Evolutionary conservation across 2,329 filamentous ascomycete genomes (phyloP).

Genomic region (Exophiala sp.): DNA sequence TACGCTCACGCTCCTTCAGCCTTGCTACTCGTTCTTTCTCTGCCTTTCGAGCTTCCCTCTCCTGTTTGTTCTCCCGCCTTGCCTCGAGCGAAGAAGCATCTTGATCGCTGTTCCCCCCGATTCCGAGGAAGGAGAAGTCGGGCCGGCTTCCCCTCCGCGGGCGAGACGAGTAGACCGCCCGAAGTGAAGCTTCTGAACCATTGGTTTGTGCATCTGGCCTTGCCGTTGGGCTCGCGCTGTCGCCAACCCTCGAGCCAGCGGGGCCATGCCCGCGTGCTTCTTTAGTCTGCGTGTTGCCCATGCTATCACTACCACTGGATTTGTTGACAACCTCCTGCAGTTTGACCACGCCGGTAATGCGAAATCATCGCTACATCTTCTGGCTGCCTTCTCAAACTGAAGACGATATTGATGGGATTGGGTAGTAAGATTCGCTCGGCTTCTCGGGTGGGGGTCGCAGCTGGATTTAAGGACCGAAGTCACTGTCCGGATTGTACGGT

Average conservation of each 20-base stretch:
- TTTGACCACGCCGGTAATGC: slow-evolving; percentile 9
- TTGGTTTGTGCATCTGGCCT: slow-evolving; percentile 21
- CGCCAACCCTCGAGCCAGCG: slow-evolving; percentile 17
- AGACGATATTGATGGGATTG: background rate
- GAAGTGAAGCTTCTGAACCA: slow-evolving; percentile 11
- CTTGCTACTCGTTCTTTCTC: slow-evolving; percentile 73
- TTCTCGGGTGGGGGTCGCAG: slow-evolving; percentile 5
- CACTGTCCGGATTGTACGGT: slow-evolving; percentile 9
- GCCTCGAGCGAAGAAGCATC: slow-evolving; percentile 49
- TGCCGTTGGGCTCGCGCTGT: slow-evolving; percentile 14
- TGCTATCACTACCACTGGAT: slow-evolving; percentile 24
- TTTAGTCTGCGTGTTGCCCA: slow-evolving; percentile 46
- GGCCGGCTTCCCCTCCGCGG: slow-evolving; percentile 50
- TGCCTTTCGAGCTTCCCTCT: slow-evolving; percentile 76
- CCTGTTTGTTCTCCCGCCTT: slow-evolving; percentile 81
- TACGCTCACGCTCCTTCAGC: slow-evolving; percentile 79
- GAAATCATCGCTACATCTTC: slow-evolving; percentile 21
- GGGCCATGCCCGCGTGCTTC: slow-evolving; percentile 36
- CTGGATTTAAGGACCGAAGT: background rate
- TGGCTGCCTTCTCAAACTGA: slow-evolving; percentile 2
- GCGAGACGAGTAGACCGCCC: slow-evolving; percentile 36
- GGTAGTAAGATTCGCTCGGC: background rate
- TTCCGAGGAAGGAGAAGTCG: slow-evolving; percentile 55
- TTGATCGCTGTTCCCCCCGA: slow-evolving; percentile 46
- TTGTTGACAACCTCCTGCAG: slow-evolving; percentile 16